These are phyloP conservation scores for Fusarium pilosicola DNA, from an alignment of 2,329 filamentous ascomycete genomes.

Conservation along the genomic window DNA sequence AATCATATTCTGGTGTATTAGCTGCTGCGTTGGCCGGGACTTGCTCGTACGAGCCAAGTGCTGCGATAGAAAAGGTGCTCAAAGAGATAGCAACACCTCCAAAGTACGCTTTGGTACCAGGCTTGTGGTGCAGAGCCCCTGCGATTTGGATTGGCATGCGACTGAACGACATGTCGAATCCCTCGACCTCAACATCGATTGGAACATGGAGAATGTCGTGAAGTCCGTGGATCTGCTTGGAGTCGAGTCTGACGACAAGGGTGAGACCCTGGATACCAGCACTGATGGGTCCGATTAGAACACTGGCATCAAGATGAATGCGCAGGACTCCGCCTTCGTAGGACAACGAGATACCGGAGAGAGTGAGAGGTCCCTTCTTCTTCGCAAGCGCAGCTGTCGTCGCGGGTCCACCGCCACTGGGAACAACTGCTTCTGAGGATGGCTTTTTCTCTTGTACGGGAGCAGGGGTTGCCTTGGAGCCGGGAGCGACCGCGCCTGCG, in stretches of 20 bases:
- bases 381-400: accelerated
- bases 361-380: not conserved
- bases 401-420: accelerated
- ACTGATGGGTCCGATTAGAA: not conserved
- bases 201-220: accelerated
- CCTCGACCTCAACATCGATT: accelerated
- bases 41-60: not conserved
- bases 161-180: accelerated
- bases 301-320: not conserved
- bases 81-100: not conserved
- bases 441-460: accelerated
- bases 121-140: not conserved
- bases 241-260: not conserved
- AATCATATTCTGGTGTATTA: not conserved
- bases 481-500: accelerated
- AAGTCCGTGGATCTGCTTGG: accelerated
- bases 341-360: not conserved
- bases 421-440: accelerated
- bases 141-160: not conserved
- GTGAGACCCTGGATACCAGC: not conserved
- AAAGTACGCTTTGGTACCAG: not conserved
- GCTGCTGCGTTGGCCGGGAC: not conserved
- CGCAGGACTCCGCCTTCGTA: accelerated
- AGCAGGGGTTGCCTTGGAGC: accelerated
- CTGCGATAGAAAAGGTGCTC: not conserved